phyloP scores from a whole-genome alignment of 2,329 filamentous ascomycete species.

The Botrytis elliptica region DNA sequence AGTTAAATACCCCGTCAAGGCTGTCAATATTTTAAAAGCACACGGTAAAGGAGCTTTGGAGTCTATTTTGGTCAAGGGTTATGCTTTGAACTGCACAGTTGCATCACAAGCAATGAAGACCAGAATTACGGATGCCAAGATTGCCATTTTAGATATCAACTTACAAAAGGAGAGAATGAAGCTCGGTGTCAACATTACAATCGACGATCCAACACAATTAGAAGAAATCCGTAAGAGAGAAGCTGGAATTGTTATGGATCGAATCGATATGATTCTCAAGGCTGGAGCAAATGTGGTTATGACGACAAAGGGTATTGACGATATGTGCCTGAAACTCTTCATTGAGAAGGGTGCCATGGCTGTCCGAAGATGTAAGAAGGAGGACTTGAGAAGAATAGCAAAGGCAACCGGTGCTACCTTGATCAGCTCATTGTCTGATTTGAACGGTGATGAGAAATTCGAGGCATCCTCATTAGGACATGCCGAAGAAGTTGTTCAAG shows the following conservation, averaged over 20 bases:
- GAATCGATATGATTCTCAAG: constrained; percentile 97
- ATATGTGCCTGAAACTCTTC: constrained; percentile 90
- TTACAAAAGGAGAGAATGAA: constrained; percentile 99
- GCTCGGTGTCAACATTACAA: constrained; percentile 95
- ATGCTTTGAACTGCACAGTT: constrained; percentile 97
- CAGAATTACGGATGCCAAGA: constrained; percentile 88
- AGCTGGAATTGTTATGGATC: constrained; percentile 87
- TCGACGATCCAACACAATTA: constrained; percentile 94
- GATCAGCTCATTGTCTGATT: constrained; percentile 87
- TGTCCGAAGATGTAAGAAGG: constrained; percentile 96
- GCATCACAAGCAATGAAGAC: constrained; percentile 98
- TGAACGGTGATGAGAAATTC: constrained; percentile 97
- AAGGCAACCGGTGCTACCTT: constrained; percentile 93
- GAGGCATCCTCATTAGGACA: constrained; percentile 85
- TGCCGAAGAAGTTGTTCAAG: constrained; percentile 95
- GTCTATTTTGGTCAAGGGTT: constrained; percentile 89
- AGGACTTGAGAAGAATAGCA: constrained; percentile 92
- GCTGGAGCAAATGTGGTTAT: constrained; percentile 93
- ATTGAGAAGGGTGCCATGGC: constrained; percentile 95
- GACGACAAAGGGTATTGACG: constrained; percentile 98
- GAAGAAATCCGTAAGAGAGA: constrained; percentile 96
- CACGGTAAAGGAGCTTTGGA: constrained; percentile 91
- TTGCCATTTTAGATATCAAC: constrained; percentile 96
- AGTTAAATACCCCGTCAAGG: constrained; percentile 96
- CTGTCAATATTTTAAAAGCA: constrained; percentile 97